phyloP scores from a whole-genome alignment of 73 alveolate species.

The Blepharisma stoltei region DNA sequence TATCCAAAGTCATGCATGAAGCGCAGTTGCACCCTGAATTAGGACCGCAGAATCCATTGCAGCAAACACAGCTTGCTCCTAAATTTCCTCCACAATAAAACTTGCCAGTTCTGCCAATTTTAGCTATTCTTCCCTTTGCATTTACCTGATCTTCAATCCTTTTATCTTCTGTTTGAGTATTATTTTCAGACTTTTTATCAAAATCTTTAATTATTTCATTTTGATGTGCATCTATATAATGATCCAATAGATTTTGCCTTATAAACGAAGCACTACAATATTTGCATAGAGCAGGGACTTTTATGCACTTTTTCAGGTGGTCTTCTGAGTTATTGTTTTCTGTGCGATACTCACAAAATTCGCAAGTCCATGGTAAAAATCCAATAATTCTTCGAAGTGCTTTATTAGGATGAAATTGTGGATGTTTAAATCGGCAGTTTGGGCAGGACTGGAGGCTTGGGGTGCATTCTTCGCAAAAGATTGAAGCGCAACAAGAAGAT shows the following conservation, averaged over 20 bases:
- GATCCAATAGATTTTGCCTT: neutral
- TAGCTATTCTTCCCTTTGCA: constrained; percentile 34
- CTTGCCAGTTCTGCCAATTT: constrained; percentile 46
- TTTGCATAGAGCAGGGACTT: too few relatives aligned
- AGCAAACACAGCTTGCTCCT: constrained; percentile 38
- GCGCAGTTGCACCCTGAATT: constrained; percentile 51
- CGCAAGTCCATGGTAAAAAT: too few relatives aligned
- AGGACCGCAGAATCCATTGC: constrained; percentile 53
- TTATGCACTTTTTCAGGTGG: too few relatives aligned
- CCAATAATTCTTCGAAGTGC: too few relatives aligned
- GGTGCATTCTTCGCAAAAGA: too few relatives aligned
- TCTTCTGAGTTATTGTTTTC: too few relatives aligned
- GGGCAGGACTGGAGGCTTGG: too few relatives aligned
- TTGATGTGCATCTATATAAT: neutral
- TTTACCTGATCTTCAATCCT: constrained; percentile 13
- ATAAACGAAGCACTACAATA: too few relatives aligned
- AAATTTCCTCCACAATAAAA: constrained; percentile 46
- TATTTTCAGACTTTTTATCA: neutral
- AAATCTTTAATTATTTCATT: constrained; percentile 24
- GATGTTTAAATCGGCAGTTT: too few relatives aligned
- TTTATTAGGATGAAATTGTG: too few relatives aligned
- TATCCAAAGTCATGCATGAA: constrained; percentile 46
- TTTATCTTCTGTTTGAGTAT: neutral
- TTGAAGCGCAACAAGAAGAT: too few relatives aligned
- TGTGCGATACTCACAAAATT: too few relatives aligned